Base-by-base conservation (phyloP, 345 rosid genomes). In the Erucastrum elatum region DNA sequence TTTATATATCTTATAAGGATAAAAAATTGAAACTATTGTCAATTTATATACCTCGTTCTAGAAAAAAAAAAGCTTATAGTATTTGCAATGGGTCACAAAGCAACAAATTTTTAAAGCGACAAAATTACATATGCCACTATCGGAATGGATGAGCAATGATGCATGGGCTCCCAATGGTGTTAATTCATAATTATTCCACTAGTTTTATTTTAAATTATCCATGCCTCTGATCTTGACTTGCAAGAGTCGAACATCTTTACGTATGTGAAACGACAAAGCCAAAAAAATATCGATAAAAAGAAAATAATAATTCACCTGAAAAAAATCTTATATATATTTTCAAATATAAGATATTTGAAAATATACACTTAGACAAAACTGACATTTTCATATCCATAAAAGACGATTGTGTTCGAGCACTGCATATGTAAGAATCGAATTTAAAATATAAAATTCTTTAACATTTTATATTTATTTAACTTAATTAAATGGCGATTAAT, bases 81-180 rank as follows among this genome's bases (percentile, higher is more conserved):
- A 26, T 31, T n/a, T 46, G 8, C 31, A n/a, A 69, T 25, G 39
- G 6, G 25, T 49, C 12, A 69, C 56, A 25, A 51, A 49, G 31
- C 26, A 49, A 61, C 53, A 61, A 39, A 10, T 1, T 4, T 2
- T 13, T 49, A 13, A 44, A 49, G 55, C 55, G 6, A 49, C 55
- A 49, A 51, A n/a, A 51, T 11, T 6, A 56, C 6, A 41, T 8
- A 12, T 27, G 68, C 64, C 6, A 6, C 27, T 34, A 70, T 10
- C 46, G 41, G 75, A 64, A 27, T 55, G 80, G 64, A 77, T 65
- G 60, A 39, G 81, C 71, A 77, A 55, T 56, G 60, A 13, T 30
- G 67, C 17, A 71, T 77, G 76, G 76, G 71, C 53, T 76, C 55
- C 55, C 17, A 46, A 69, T 64, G 65, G 33, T 10, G 44, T 49